Base-by-base conservation (phyloP, 805 yeast species). In the Myxozyma sirexii region DNA sequence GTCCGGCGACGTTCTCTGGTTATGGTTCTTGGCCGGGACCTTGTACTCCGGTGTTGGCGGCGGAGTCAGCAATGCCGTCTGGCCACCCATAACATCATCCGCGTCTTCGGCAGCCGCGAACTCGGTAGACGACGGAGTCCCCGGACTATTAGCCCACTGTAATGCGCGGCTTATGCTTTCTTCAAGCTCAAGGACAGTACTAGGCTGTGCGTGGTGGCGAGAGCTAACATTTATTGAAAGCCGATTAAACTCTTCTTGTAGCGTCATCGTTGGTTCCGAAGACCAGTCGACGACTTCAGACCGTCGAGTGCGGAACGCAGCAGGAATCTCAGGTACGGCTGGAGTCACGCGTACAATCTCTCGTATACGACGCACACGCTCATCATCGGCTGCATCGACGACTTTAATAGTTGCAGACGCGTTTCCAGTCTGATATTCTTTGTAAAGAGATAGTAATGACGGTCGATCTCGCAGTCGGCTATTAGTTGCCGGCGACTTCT, bases 401-500 rank as follows among this genome's bases (percentile, higher is more conserved):
- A 37, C 51, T 10, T 19, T 37, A 23, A 46, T 27, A 17, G 52
- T 45, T 21, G 27, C 8, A 10, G 41, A 8, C 13, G 53, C 15
- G 27, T 41, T 38, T 8, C 60, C 62, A 8, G 54, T 38, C 35
- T 44, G 54, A 49, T 56, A 56, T 13, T 59, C 63, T 24, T 33
- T 37, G 43, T 59, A 59, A 8, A 59, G 48, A 4, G 63, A 56
- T 33, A 56, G 35, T 26, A 59, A 35, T 19, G 63, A 59, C 33
- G 63, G 60, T 3, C 60, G 57, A 23, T 56, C 63, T 17, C 55
- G 57, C 17, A 56, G 47, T 8, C 48, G 46, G 2, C 39, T 44
- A 13, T 42, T 24, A 15, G 45, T 53, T 17, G 63, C 56, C 1
- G 52, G 6, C 2, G 38, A 37, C 12, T 60, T 35, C 27, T 41